These are phyloP conservation scores for Priceomyces medius DNA, from an alignment of 805 yeast genomes.

Conservation along the genomic window DNA sequence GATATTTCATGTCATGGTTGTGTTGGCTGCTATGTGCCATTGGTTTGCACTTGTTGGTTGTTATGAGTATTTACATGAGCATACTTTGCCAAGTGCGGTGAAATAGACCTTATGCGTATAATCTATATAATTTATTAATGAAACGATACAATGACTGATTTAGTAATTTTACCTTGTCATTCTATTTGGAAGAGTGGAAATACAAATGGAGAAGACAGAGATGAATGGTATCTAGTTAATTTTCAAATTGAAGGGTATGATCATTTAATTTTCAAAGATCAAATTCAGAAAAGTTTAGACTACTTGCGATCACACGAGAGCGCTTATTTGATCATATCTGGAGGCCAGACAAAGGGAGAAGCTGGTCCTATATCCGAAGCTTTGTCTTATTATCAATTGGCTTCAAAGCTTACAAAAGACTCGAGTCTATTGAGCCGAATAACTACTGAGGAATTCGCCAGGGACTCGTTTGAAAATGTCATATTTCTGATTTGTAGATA, in stretches of 20 bases:
- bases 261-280: constrained; percentile 63
- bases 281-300: constrained; percentile 48
- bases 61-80: constrained; percentile 49
- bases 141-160: constrained; percentile 10
- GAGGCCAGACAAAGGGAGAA: constrained; percentile 67
- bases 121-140: background rate
- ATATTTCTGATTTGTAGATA: constrained; percentile 58
- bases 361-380: constrained; percentile 63
- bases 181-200: constrained; percentile 52
- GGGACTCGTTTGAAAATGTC: constrained; percentile 80
- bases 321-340: constrained; percentile 50
- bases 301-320: constrained; percentile 27
- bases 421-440: constrained; percentile 25
- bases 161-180: constrained; percentile 51
- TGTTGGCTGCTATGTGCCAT: constrained; percentile 74
- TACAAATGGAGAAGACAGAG: constrained; percentile 44
- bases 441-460: constrained; percentile 65
- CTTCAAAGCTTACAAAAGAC: constrained; percentile 25
- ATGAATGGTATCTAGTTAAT: constrained; percentile 66
- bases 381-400: constrained; percentile 51
- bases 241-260: constrained; percentile 72
- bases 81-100: constrained; percentile 3
- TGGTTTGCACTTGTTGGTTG: constrained; percentile 59
- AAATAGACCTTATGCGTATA: too few species aligned
- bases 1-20: constrained; percentile 75